Conservation (phyloP, 306 rosid species). For the Arachis stenosperma region DNA sequence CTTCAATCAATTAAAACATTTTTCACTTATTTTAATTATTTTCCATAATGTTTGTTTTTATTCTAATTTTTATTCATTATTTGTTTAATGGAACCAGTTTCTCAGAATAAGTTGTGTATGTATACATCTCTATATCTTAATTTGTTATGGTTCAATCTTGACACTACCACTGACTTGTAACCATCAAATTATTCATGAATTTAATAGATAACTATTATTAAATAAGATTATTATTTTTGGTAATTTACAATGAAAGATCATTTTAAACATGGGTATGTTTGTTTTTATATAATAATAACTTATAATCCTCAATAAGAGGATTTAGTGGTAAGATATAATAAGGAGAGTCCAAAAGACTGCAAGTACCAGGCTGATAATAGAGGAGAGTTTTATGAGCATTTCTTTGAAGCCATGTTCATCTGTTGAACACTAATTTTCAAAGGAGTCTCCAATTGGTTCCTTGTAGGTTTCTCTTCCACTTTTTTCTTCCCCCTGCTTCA, state of each 20-base stretch:
- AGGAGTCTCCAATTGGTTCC: background rate
- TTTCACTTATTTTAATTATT: background rate
- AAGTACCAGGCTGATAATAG: background rate
- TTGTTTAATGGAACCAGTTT: slow-evolving; percentile 16
- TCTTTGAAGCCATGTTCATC: slow-evolving; percentile 15
- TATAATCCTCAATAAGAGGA: slow-evolving; percentile 13
- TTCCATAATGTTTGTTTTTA: background rate
- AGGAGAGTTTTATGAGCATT: slow-evolving; percentile 12
- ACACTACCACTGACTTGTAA: slow-evolving; percentile 3
- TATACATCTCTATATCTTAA: background rate
- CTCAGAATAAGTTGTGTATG: background rate
- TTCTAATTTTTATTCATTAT: background rate
- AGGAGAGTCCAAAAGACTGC: background rate
- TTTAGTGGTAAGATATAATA: background rate
- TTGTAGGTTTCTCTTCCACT: slow-evolving; percentile 2
- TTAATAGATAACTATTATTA: background rate
- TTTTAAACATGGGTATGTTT: slow-evolving; percentile 8
- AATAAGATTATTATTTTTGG: background rate
- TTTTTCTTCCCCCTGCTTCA: background rate
- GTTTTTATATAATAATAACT: background rate
- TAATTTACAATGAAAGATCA: background rate
- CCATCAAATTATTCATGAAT: background rate
- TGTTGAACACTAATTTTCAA: background rate
- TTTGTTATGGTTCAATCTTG: background rate
- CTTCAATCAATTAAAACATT: background rate